These are phyloP conservation scores for Pseudogymnoascus verrucosus DNA, from an alignment of 2,329 filamentous ascomycete genomes.

Conservation along the genomic window DNA sequence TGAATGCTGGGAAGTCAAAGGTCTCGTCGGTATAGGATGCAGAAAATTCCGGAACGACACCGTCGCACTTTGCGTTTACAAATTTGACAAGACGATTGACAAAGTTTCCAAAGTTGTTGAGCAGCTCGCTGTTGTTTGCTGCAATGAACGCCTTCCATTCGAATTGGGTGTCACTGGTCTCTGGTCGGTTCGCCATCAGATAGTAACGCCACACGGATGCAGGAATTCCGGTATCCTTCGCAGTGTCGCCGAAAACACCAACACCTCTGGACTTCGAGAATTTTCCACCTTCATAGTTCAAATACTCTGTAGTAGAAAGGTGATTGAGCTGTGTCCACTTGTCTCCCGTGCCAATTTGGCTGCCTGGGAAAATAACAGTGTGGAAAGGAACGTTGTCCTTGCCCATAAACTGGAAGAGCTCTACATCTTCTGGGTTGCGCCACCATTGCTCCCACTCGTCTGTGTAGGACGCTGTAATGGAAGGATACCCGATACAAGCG, in stretches of 20 bases:
- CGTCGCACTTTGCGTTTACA: constrained; percentile 66
- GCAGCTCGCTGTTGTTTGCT: constrained; percentile 82
- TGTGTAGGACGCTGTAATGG: constrained; percentile 86
- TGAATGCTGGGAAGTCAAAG: constrained; percentile 37
- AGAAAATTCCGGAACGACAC: constrained; percentile 55
- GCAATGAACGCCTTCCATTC: constrained; percentile 80
- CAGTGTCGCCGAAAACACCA: constrained; percentile 86
- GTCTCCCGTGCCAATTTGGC: constrained; percentile 74
- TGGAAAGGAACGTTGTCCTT: constrained; percentile 82
- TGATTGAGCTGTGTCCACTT: constrained; percentile 87
- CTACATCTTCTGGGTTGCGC: constrained; percentile 80
- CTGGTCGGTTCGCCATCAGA: constrained; percentile 75
- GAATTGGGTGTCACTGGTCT: constrained; percentile 81
- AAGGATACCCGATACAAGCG: constrained; percentile 90
- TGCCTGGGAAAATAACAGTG: constrained; percentile 84
- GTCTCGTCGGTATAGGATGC: constrained; percentile 47
- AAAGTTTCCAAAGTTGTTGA: constrained; percentile 64
- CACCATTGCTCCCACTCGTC: constrained; percentile 90
- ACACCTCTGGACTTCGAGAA: constrained; percentile 88
- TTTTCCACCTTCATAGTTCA: constrained; percentile 83
- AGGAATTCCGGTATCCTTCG: constrained; percentile 75
- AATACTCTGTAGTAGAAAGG: constrained; percentile 80
- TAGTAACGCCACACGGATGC: constrained; percentile 93
- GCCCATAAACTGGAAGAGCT: constrained; percentile 91
- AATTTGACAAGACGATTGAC: constrained; percentile 70